These are phyloP conservation scores for Aspergillus bombycis DNA, from an alignment of 2,329 filamentous ascomycete genomes.

Conservation along the genomic window DNA sequence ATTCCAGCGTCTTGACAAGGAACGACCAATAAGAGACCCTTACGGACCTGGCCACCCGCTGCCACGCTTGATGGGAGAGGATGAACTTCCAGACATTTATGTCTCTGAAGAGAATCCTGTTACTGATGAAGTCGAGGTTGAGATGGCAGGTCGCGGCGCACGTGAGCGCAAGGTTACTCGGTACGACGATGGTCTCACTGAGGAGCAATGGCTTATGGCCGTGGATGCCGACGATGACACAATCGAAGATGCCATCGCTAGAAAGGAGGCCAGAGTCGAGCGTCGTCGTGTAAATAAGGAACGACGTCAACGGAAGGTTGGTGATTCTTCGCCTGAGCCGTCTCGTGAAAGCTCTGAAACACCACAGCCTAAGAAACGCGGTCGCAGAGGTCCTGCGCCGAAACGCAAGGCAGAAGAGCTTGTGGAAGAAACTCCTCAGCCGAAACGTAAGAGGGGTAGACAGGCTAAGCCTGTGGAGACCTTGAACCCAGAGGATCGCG, in stretches of 20 bases:
- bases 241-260: slow-evolving; percentile 87
- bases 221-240: slow-evolving; percentile 96
- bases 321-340: slow-evolving; percentile 74
- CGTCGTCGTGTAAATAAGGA: slow-evolving; percentile 76
- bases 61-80: slow-evolving; percentile 82
- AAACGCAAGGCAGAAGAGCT: slow-evolving; percentile 87
- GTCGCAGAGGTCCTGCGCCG: slow-evolving; percentile 73
- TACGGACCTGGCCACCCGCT: slow-evolving; percentile 74
- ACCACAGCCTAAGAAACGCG: slow-evolving; percentile 71
- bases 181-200: slow-evolving; percentile 96
- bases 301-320: slow-evolving; percentile 56
- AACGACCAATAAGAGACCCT: slow-evolving; percentile 64
- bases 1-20: slow-evolving; percentile 83
- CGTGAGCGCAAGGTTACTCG: slow-evolving; percentile 92
- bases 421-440: slow-evolving; percentile 73
- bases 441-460: slow-evolving; percentile 76
- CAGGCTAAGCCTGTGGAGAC: slow-evolving; percentile 70
- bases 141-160: slow-evolving; percentile 82
- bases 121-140: slow-evolving; percentile 73
- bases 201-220: slow-evolving; percentile 98
- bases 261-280: slow-evolving; percentile 84
- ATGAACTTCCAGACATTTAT: slow-evolving; percentile 92
- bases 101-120: slow-evolving; percentile 82
- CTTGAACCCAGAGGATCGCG: slow-evolving; percentile 70
- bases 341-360: slow-evolving; percentile 85